These are phyloP conservation scores for Russula olivacea DNA, from an alignment of 768 basidiomycete genomes.

Conservation along the genomic window DNA sequence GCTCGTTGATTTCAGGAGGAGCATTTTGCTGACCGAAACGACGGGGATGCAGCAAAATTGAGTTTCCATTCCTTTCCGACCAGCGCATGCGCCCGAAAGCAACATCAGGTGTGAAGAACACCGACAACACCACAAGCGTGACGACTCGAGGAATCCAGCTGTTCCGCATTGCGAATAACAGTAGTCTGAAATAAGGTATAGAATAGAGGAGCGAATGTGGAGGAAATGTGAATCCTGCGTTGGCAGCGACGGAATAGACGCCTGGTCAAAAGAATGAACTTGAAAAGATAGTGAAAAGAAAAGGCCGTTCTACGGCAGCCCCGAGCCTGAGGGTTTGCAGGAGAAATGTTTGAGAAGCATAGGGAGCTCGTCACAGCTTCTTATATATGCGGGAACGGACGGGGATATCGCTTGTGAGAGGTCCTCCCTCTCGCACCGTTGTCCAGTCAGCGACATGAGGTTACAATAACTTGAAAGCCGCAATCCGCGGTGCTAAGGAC, in stretches of 20 bases:
- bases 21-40: conserved; percentile 51
- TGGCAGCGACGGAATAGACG: conserved; percentile 30
- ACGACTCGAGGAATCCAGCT: conserved; percentile 19
- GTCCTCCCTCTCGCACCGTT: not conserved
- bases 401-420: not conserved
- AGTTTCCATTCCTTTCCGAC: conserved; percentile 43
- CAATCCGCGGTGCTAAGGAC: not conserved
- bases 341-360: conserved; percentile 21
- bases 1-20: conserved; percentile 41
- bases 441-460: not conserved
- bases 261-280: conserved; percentile 41
- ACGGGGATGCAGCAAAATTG: conserved; percentile 46
- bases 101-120: conserved; percentile 19
- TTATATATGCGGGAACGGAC: not conserved
- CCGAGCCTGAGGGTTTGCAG: conserved; percentile 24
- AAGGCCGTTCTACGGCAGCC: conserved; percentile 42
- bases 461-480: not conserved
- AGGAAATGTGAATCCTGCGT: conserved; percentile 27
- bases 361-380: not conserved
- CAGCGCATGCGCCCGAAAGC: conserved; percentile 39
- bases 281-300: conserved; percentile 27
- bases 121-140: conserved; percentile 26
- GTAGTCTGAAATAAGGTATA: conserved; percentile 5
- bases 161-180: conserved; percentile 9
- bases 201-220: conserved; percentile 25